A percentile compares a stretch with the other conserved stretches of the same genome.
These are phyloP conservation scores for Arxiozyma telluris DNA, from an alignment of 1,139 yeast species.

Conservation along the genomic window DNA sequence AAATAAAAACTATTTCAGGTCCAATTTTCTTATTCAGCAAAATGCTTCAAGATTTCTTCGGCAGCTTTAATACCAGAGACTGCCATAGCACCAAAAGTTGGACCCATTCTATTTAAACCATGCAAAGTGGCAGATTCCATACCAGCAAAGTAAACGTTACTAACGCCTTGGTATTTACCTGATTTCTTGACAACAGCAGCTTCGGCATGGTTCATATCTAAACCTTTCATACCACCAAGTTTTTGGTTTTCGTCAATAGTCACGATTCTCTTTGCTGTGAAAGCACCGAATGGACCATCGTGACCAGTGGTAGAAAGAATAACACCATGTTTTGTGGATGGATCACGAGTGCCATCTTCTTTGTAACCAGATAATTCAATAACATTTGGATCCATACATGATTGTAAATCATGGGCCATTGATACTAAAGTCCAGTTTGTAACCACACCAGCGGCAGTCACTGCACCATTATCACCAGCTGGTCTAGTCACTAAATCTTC, in stretches of 20 bases:
- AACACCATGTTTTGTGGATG: conserved; percentile 45
- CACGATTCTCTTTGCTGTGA: conserved; percentile 51
- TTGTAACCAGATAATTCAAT: conserved; percentile 36
- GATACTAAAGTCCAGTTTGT: conserved; percentile 78
- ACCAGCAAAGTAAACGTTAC: conserved; percentile 68
- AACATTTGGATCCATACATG: conserved; percentile 81
- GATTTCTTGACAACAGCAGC: conserved; percentile 68
- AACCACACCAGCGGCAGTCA: conserved; percentile 70
- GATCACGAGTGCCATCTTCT: conserved; percentile 28
- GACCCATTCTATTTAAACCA: conserved; percentile 77
- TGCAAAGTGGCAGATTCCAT: conserved; percentile 76
- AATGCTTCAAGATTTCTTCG: conserved; percentile 36
- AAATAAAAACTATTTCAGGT: no score
- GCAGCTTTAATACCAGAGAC: conserved; percentile 73
- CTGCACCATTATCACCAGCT: conserved; percentile 44
- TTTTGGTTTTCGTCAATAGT: conserved; percentile 38
- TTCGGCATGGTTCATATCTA: conserved; percentile 73
- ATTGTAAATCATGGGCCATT: conserved; percentile 66
- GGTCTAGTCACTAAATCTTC: conserved; percentile 72
- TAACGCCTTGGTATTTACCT: conserved; percentile 49
- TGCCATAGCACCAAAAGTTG: conserved; percentile 78
- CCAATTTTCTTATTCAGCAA: conserved; percentile 13
- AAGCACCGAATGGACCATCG: conserved; percentile 83
- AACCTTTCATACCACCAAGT: conserved; percentile 67
- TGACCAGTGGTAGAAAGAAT: conserved; percentile 71